Conservation (phyloP, 257 asterid species). For the Solanum ossicruentum region DNA sequence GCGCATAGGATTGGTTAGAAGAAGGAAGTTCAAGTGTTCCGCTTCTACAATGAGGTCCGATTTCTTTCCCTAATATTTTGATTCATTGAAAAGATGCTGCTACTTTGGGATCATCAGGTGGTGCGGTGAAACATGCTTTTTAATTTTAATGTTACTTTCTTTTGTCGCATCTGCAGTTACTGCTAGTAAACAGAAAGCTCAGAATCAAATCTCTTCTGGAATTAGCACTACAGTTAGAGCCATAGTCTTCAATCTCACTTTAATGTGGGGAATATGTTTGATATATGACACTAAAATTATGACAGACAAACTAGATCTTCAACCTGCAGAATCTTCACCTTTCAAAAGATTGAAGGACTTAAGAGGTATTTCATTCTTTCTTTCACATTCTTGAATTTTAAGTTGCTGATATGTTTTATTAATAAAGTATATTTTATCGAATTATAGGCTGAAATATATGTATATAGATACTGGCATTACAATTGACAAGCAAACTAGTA, state of each 20-base stretch:
- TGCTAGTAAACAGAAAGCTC: not conserved
- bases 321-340: not conserved
- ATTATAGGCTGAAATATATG: not conserved
- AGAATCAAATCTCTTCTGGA: conserved; percentile 18
- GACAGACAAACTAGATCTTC: not conserved
- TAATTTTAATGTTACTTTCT: too few species aligned
- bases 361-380: not conserved
- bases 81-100: not conserved
- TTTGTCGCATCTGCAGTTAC: too few species aligned
- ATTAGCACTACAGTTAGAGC: conserved; percentile 24
- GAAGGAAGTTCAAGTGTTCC: conserved; percentile 98
- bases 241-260: conserved; percentile 21
- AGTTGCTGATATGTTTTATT: not conserved
- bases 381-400: not conserved
- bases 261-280: conserved; percentile 30
- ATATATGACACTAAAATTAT: conserved; percentile 15
- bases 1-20: conserved; percentile 99
- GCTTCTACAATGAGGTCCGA: conserved; percentile 95
- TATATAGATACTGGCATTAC: too few species aligned
- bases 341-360: not conserved
- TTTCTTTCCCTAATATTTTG: conserved; percentile 1
- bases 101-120: not conserved
- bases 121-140: conserved; percentile 1
- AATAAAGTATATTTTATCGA: not conserved
- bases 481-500: too few species aligned